These are phyloP conservation scores for Pyropia haitanensis DNA, from an alignment of 23 red algal genomes.

Conservation along the genomic window DNA sequence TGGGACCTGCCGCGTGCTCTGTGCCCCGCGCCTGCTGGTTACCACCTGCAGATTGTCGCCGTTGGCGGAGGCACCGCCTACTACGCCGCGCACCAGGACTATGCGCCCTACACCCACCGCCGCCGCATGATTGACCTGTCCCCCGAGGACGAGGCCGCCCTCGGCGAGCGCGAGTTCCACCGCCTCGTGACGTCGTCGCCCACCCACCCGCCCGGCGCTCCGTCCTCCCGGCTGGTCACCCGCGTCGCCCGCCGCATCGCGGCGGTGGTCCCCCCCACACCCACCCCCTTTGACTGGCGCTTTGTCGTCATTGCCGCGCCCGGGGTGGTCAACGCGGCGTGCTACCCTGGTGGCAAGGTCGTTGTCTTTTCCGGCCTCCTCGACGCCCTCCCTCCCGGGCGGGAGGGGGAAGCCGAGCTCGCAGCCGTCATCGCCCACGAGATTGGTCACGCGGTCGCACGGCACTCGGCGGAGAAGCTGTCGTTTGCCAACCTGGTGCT, in stretches of 20 bases:
- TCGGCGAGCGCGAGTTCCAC: slow-evolving; percentile 49
- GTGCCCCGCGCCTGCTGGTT: too few relatives aligned
- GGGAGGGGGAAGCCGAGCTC: slow-evolving; percentile 45
- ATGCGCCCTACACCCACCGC: slow-evolving; percentile 69
- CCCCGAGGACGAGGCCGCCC: slow-evolving; percentile 29
- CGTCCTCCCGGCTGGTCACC: slow-evolving; percentile 33
- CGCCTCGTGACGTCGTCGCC: slow-evolving; percentile 21
- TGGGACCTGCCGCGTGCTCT: too few relatives aligned
- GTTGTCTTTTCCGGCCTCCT: slow-evolving; percentile 77
- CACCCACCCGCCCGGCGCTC: slow-evolving; percentile 7
- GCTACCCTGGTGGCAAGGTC: slow-evolving; percentile 84
- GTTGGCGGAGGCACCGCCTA: background rate
- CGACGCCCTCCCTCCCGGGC: slow-evolving; percentile 9
- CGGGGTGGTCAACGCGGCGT: slow-evolving; percentile 77
- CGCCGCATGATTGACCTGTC: slow-evolving; percentile 66
- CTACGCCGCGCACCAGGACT: slow-evolving; percentile 28
- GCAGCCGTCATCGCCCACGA: slow-evolving; percentile 85
- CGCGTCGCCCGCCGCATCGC: slow-evolving; percentile 44
- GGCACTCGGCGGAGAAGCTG: slow-evolving; percentile 85
- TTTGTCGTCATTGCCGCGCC: slow-evolving; percentile 65
- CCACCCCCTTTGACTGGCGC: slow-evolving; percentile 65
- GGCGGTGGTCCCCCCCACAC: slow-evolving; percentile 11
- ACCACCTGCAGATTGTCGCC: too few relatives aligned
- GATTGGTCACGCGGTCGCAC: slow-evolving; percentile 77
- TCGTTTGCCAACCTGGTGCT: slow-evolving; percentile 51